Evolutionary conservation across 192 early-diverging fungal genomes (phyloP).

Genomic region (Phlyctochytrium arcticum): DNA sequence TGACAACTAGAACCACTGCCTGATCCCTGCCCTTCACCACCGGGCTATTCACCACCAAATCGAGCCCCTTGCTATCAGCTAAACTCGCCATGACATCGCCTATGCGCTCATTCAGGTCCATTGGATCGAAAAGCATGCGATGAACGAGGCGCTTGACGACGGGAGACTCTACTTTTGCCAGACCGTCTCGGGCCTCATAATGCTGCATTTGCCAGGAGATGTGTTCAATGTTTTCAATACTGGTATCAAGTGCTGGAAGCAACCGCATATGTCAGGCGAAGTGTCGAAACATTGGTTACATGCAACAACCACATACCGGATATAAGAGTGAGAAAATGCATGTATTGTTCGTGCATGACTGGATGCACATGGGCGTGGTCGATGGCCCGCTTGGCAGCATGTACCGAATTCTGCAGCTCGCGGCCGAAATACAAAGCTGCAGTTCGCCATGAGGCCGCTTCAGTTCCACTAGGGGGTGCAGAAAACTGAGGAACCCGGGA

Average conservation of each 20-base stretch:
- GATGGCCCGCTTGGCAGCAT: conserved; percentile 16
- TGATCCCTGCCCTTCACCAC: conserved; percentile 10
- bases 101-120: conserved; percentile 25
- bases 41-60: conserved; percentile 21
- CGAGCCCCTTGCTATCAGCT: conserved; percentile 18
- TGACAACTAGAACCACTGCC: conserved; percentile 21
- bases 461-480: not conserved
- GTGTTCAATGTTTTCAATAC: conserved; percentile 23
- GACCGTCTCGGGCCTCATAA: not conserved
- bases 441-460: conserved; percentile 2
- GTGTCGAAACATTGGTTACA: not conserved
- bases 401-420: conserved; percentile 10
- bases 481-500: not conserved
- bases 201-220: conserved; percentile 28
- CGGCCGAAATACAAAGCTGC: conserved; percentile 10
- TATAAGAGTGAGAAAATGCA: conserved; percentile 23
- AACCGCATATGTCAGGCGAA: not conserved
- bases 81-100: conserved; percentile 21
- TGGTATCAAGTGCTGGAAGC: conserved; percentile 17
- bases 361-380: conserved; percentile 28
- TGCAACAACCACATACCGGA: conserved; percentile 1
- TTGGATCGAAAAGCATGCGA: conserved; percentile 20
- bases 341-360: conserved; percentile 20
- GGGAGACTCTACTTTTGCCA: not conserved
- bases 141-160: conserved; percentile 11